phyloP scores from a whole-genome alignment of 2,329 filamentous ascomycete species.

The Colletotrichum sp. region DNA sequence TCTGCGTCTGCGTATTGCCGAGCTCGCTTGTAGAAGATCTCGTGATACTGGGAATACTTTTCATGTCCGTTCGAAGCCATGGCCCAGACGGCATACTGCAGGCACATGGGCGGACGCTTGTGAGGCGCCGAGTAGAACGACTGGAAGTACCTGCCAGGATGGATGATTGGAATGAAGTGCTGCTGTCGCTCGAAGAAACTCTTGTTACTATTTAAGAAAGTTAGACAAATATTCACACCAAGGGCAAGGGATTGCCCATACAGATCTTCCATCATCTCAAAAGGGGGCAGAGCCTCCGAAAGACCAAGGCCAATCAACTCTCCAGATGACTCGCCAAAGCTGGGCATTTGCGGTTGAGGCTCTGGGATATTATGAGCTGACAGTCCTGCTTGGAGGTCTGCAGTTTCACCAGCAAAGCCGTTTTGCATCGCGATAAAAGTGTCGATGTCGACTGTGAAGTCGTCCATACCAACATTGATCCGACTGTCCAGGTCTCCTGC shows the following conservation, averaged over 20 bases:
- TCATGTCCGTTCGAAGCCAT: slow-evolving; percentile 73
- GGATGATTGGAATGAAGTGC: slow-evolving; percentile 76
- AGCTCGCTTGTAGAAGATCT: slow-evolving; percentile 81
- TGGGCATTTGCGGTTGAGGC: neutral
- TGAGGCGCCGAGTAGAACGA: slow-evolving; percentile 75
- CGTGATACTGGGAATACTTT: slow-evolving; percentile 74
- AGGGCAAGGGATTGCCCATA: slow-evolving; percentile 45
- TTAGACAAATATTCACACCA: neutral
- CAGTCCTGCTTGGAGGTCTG: neutral
- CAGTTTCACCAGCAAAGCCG: neutral
- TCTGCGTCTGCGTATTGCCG: slow-evolving; percentile 84
- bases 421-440: slow-evolving; percentile 21
- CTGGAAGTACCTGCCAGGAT: slow-evolving; percentile 76
- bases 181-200: slow-evolving; percentile 81
- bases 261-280: slow-evolving; percentile 84
- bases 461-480: slow-evolving; percentile 26
- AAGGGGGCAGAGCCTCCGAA: slow-evolving; percentile 79
- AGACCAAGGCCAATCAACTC: slow-evolving; percentile 78
- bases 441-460: slow-evolving; percentile 19
- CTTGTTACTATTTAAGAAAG: slow-evolving; percentile 65
- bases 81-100: slow-evolving; percentile 91
- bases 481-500: slow-evolving; percentile 5
- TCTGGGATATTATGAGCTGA: neutral
- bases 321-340: neutral
- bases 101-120: slow-evolving; percentile 79